Evolutionary conservation across 1,284 basidiomycete genomes (phyloP), one percentile per base, ranked within the genome.

Genomic region (Naganishia cerealis): DNA sequence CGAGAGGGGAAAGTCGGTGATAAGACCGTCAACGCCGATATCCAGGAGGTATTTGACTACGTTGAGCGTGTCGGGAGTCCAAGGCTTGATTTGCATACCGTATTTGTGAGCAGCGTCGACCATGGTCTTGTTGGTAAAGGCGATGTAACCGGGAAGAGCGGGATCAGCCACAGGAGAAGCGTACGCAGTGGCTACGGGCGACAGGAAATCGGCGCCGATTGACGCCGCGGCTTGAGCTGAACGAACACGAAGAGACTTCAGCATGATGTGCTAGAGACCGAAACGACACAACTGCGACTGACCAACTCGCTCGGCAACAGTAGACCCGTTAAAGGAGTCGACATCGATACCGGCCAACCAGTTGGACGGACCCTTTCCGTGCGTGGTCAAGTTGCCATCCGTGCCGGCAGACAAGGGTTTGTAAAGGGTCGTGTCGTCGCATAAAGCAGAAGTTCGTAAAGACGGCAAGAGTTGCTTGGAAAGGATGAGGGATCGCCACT

Each of bases 71-170:
- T 86, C 74, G 71, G 89, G 87, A 18, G 89, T 91, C 86, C 87
- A 91, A 5, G 88, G 87, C 71, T 86, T 86, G 59, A 91, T 87
- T 16, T 76, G 71, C 74, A 91, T 75, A 1, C 86, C 87, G 21
- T 89, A 81, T 46, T 81, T 72, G 74, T 90, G 88, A 0, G 89
- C 87, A 66, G 83, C 82, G 52, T 85, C 81, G 40, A 91, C 83
- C 89, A 91, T 90, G 33, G 82, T 83, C 73, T 82, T 79, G 3
- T 87, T 89, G 3, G 86, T 86, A 74, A 91, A 90, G 1, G 85
- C 76, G 40, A 84, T 77, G 72, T 83, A 87, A 1, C 83, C 85
- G 0, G 78, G 73, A 61, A 82, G 77, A 0, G 76, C 75, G 0
- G 85, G 84, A 70, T 88, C 86, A 1, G 67, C 67, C 1, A 78